These are phyloP conservation scores for Cryptosporidium xiaoi DNA, from an alignment of 169 alveolate species.

Conservation along the genomic window DNA sequence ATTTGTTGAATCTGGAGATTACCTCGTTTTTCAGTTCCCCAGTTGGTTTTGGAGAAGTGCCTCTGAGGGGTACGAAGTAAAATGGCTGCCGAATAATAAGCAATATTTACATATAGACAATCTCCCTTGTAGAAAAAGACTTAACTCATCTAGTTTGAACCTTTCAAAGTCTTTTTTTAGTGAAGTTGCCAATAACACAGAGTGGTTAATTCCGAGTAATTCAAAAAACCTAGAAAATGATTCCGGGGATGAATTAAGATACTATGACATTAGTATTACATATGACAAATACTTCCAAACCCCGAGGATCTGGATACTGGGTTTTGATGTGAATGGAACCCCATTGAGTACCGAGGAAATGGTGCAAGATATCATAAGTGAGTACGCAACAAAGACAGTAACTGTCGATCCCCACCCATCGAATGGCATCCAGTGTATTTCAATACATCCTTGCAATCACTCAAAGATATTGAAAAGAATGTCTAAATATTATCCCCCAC, in stretches of 20 bases:
- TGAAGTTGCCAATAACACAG: slow-evolving; percentile 41
- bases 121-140: slow-evolving; percentile 77
- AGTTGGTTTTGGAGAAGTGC: slow-evolving; percentile 81
- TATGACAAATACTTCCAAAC: slow-evolving; percentile 83
- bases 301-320: slow-evolving; percentile 94
- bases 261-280: slow-evolving; percentile 79
- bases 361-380: slow-evolving; percentile 93
- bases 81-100: slow-evolving; percentile 76
- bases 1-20: slow-evolving; percentile 81
- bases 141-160: slow-evolving; percentile 68
- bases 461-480: slow-evolving; percentile 86
- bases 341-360: slow-evolving; percentile 88
- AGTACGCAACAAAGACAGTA: slow-evolving; percentile 91
- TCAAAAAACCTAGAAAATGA: slow-evolving; percentile 8
- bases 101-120: slow-evolving; percentile 77
- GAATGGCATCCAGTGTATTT: slow-evolving; percentile 83
- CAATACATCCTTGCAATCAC: slow-evolving; percentile 94
- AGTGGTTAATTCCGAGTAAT: slow-evolving; percentile 35
- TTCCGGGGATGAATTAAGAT: slow-evolving; percentile 72
- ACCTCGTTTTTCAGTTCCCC: slow-evolving; percentile 76
- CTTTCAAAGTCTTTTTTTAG: slow-evolving; percentile 14
- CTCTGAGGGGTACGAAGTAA: slow-evolving; percentile 67
- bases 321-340: slow-evolving; percentile 86
- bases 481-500: slow-evolving; percentile 78
- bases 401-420: slow-evolving; percentile 93